Percentiles rank a stretch among this genome's conserved stretches.
These are phyloP conservation scores for Cyclanthera cordifolia DNA, from an alignment of 306 rosid species.

Conservation along the genomic window DNA sequence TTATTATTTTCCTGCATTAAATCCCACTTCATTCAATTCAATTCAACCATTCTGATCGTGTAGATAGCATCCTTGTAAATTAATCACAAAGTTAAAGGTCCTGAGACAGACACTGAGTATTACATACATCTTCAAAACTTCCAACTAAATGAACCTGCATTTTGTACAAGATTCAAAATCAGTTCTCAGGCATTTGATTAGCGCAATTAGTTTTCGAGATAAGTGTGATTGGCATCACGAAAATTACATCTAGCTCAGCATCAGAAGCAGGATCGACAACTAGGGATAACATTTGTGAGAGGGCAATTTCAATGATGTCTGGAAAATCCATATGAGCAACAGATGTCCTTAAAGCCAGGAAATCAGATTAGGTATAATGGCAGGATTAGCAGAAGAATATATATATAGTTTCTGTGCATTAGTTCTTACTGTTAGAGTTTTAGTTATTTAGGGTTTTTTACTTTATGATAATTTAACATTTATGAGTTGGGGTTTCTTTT, in stretches of 20 bases:
- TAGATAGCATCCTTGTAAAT: constrained; percentile 25
- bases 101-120: constrained; percentile 40
- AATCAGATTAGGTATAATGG: constrained; percentile 15
- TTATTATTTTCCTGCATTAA: constrained; percentile 54
- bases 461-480: too few species aligned
- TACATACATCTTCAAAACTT: constrained; percentile 70
- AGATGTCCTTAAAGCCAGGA: constrained; percentile 39
- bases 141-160: constrained; percentile 81
- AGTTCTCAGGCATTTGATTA: constrained; percentile 5
- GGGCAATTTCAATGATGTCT: constrained; percentile 39
- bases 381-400: constrained; percentile 3
- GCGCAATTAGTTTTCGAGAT: neutral
- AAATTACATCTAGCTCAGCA: constrained; percentile 46
- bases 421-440: too few species aligned
- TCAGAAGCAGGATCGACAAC: constrained; percentile 32
- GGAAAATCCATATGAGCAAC: constrained; percentile 86
- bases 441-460: too few species aligned
- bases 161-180: constrained; percentile 10
- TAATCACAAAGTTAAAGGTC: constrained; percentile 34
- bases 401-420: neutral
- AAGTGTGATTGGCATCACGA: neutral
- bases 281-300: constrained; percentile 59
- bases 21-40: constrained; percentile 33
- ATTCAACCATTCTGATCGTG: constrained; percentile 14
- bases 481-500: too few species aligned